Base-by-base conservation (phyloP, 2,329 filamentous ascomycete species). In the Coniochaeta sp. region DNA sequence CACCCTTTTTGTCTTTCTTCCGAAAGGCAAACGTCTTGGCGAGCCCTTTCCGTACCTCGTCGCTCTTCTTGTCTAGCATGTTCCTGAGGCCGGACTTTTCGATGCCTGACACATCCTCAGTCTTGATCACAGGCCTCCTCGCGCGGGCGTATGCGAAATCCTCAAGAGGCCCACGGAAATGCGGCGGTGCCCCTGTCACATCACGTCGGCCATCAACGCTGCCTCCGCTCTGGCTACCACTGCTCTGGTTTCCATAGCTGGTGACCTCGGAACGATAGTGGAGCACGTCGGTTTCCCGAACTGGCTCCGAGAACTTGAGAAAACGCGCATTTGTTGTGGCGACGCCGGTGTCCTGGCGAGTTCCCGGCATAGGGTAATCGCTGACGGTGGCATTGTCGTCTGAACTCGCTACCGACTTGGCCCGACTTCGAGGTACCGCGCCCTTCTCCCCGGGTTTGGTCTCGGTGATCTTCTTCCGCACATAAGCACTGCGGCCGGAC, bases 401-500 rank as follows among this genome's bases (percentile, higher is more conserved):
- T 52, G 73, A 74, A 47, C 73, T 75, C 16, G 71, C 67, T 22
- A 68, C 65, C 1, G 78, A 77, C 60, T 73, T 72, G 19, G 74
- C 70, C 9, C 75, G 71, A 36, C 66, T 67, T 57, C 72, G 68
- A 17, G 63, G 61, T 1, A 36, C 58, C 2, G 63, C 59, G 9
- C 58, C 61, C 34, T 69, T 70, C 19, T 74, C 74, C 38, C 66
- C 71, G 3, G 69, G 64, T 59, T 76, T 79, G 28, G 76, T 73
- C 61, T 84, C 79, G 0, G 78, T 81, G 64, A 81, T 82, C 73
- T 83, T 84, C 69, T 84, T 84, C 67, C 82, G 80, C 68, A 83
- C 82, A 65, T 82, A 77, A 34, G 82, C 82, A 70, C 82, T 84
- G 60, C 82, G 75, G 62, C 81, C 82, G 7, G 82, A 85, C 82